Evolutionary conservation across 2,329 filamentous ascomycete genomes (phyloP).

Genomic region (Coccinonectria pachysandricola): DNA sequence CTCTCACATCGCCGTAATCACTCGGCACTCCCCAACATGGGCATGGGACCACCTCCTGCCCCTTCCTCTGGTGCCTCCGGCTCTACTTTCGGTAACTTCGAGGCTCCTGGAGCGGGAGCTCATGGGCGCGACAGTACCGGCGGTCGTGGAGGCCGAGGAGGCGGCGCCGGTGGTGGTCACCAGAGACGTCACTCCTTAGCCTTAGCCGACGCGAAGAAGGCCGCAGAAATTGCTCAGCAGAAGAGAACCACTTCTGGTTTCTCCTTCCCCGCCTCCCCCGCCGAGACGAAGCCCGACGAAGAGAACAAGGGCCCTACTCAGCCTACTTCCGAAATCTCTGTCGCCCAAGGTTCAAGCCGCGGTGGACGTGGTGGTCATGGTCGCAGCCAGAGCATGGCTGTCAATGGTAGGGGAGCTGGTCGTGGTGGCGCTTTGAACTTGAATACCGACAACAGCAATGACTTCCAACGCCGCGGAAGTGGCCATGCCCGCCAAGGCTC

Average conservation of each 20-base stretch:
- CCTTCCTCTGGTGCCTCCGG: conserved; percentile 86
- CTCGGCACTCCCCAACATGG: conserved; percentile 87
- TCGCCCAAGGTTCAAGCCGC: conserved; percentile 33
- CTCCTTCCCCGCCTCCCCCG: conserved; percentile 71
- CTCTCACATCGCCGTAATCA: conserved; percentile 93
- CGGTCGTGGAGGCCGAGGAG: conserved; percentile 62
- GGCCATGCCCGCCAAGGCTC: conserved; percentile 76
- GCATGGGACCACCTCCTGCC: conserved; percentile 78
- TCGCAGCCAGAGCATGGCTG: conserved; percentile 86
- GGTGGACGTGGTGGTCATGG: conserved; percentile 53
- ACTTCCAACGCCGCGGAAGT: conserved; percentile 68
- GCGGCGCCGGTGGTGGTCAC: conserved; percentile 62
- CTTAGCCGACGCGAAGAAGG: conserved; percentile 92
- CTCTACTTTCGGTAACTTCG: conserved; percentile 68
- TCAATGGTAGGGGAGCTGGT: conserved; percentile 58
- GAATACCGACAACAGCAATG: conserved; percentile 30
- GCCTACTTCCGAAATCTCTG: conserved; percentile 23
- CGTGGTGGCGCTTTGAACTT: conserved; percentile 52
- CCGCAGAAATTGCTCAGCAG: conserved; percentile 91
- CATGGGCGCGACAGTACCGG: conserved; percentile 26
- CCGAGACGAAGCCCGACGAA: conserved; percentile 45
- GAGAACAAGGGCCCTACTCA: conserved; percentile 29
- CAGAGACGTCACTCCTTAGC: conserved; percentile 91
- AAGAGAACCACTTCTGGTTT: conserved; percentile 91
- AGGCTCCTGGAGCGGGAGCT: conserved; percentile 38